Conservation (phyloP, 805 yeast species). For the Hanseniaspora nectarophila region DNA sequence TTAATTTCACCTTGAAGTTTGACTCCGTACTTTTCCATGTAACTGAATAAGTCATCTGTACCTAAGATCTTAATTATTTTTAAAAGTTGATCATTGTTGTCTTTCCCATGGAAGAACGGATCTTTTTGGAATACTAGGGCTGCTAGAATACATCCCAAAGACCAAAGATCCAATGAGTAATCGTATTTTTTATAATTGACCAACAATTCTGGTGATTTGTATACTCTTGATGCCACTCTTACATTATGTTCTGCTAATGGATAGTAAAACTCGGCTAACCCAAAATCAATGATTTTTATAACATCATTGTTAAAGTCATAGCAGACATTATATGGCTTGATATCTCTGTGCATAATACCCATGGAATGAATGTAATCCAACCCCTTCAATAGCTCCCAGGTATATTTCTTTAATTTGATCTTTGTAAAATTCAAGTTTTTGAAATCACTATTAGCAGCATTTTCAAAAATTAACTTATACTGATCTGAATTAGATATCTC, state of each 20-base stretch:
- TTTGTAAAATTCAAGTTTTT: constrained; percentile 61
- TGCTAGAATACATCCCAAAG: constrained; percentile 85
- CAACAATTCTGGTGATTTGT: constrained; percentile 84
- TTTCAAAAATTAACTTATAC: constrained; percentile 79
- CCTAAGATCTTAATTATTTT: constrained; percentile 83
- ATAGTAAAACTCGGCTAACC: constrained; percentile 87
- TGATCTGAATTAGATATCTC: constrained; percentile 55
- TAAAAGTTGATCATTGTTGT: constrained; percentile 81
- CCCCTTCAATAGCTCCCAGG: constrained; percentile 69
- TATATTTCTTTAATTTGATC: constrained; percentile 67
- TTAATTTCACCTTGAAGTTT: constrained; percentile 64
- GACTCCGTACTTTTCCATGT: constrained; percentile 60
- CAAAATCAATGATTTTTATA: constrained; percentile 86
- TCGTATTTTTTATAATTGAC: constrained; percentile 81
- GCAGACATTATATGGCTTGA: constrained; percentile 92
- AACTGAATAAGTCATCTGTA: constrained; percentile 61
- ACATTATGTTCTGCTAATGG: constrained; percentile 82
- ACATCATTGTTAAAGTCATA: constrained; percentile 65
- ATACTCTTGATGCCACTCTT: constrained; percentile 84
- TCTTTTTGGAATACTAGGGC: constrained; percentile 82
- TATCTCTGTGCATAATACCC: constrained; percentile 95
- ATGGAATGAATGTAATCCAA: constrained; percentile 82
- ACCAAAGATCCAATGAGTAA: constrained; percentile 87
- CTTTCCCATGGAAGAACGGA: constrained; percentile 84
- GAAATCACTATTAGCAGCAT: constrained; percentile 72